phyloP scores from a whole-genome alignment of 2,329 filamentous ascomycete species.

The Colletotrichum paranaense region DNA sequence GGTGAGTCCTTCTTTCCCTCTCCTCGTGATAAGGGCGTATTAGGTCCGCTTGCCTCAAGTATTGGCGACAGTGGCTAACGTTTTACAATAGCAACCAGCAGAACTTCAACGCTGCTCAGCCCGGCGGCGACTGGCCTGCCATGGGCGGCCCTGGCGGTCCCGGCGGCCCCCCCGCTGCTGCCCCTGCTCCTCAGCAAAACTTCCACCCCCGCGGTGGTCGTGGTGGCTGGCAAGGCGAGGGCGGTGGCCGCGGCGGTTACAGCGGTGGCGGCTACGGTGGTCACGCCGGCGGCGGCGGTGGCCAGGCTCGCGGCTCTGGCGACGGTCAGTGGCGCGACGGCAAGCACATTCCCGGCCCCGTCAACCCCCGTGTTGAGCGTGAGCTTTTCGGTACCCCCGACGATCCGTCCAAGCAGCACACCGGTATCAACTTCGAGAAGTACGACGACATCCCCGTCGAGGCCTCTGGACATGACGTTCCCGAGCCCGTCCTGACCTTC shows the following conservation, averaged over 20 bases:
- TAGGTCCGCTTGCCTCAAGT: too few species aligned
- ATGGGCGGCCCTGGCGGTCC: slow-evolving; percentile 40
- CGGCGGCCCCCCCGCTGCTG: slow-evolving; percentile 41
- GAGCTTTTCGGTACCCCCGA: slow-evolving; percentile 94
- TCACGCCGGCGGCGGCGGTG: slow-evolving; percentile 57
- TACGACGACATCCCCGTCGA: slow-evolving; percentile 99
- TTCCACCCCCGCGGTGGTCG: slow-evolving; percentile 32
- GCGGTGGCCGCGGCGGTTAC: slow-evolving; percentile 47
- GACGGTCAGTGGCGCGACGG: slow-evolving; percentile 97
- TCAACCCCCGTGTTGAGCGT: slow-evolving; percentile 90
- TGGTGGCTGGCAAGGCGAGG: slow-evolving; percentile 46
- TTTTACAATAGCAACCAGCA: slow-evolving; percentile 39
- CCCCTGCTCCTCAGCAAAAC: slow-evolving; percentile 36
- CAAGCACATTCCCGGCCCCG: slow-evolving; percentile 91
- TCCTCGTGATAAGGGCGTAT: slow-evolving; percentile 8
- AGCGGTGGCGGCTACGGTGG: slow-evolving; percentile 57
- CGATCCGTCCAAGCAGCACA: slow-evolving; percentile 94
- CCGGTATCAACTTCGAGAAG: slow-evolving; percentile 99
- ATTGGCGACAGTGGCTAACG: slow-evolving; percentile 36
- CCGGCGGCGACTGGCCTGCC: slow-evolving; percentile 36
- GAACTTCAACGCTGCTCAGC: slow-evolving; percentile 42
- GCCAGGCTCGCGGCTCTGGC: slow-evolving; percentile 82
- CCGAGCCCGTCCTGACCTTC: slow-evolving; percentile 91
- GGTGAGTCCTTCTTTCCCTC: slow-evolving; percentile 48
- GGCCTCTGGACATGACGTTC: slow-evolving; percentile 92